These are phyloP conservation scores for Hypoxylon sp. DNA, from an alignment of 2,329 filamentous ascomycete species.

Conservation along the genomic window DNA sequence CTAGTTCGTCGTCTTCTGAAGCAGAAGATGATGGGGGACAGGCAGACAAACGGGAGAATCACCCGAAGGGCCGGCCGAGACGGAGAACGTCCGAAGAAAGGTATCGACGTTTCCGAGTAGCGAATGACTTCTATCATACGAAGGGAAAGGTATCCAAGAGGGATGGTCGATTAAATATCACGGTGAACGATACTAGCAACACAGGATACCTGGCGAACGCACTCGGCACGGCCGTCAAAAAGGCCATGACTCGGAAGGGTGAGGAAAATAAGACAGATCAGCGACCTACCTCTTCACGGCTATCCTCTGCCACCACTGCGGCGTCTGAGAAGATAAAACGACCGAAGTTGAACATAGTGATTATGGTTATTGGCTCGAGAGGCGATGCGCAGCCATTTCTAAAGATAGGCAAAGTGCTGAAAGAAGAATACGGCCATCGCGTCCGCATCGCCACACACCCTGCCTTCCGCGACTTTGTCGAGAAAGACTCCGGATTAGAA, in stretches of 20 bases:
- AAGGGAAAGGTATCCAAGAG: conserved; percentile 75
- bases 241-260: conserved; percentile 62
- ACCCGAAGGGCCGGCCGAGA: conserved; percentile 34
- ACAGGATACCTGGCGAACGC: conserved; percentile 82
- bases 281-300: conserved; percentile 39
- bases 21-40: conserved; percentile 28
- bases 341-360: conserved; percentile 80
- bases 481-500: conserved; percentile 79
- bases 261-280: conserved; percentile 44
- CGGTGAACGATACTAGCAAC: conserved; percentile 78
- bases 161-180: conserved; percentile 80
- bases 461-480: conserved; percentile 81
- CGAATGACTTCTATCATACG: conserved; percentile 75
- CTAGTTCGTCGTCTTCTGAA: conserved; percentile 47
- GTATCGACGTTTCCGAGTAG: conserved; percentile 71
- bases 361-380: conserved; percentile 86
- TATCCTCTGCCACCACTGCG: conserved; percentile 55
- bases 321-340: conserved; percentile 53
- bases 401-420: conserved; percentile 79
- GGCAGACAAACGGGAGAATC: conserved; percentile 8
- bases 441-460: conserved; percentile 86
- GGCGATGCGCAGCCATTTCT: conserved; percentile 88
- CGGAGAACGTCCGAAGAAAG: conserved; percentile 47
- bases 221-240: conserved; percentile 74
- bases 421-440: conserved; percentile 79